Evolutionary conservation across 108 stramenopile species (phyloP), one percentile per base, ranked within the genome.

Genomic region (Pelagomonas calceolata): DNA sequence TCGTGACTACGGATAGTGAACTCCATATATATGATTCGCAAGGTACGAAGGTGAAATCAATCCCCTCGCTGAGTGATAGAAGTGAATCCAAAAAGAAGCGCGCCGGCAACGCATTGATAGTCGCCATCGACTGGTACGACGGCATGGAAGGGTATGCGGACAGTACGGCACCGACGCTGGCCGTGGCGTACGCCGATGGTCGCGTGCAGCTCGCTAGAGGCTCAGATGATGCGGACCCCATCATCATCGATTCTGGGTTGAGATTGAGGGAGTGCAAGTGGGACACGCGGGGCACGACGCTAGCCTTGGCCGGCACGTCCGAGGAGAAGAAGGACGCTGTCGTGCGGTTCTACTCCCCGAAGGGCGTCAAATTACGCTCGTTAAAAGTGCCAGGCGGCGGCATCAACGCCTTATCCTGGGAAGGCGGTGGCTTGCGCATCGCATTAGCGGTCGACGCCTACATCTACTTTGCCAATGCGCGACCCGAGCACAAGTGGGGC

Each of bases 391-490:
- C 85, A 0, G 84, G 84, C 16, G 34, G 45, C 67, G 66, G 71
- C 51, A 79, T 86, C 68, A 63, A 64, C 63, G 73, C 69, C 33
- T 32, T 86, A 34, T 66, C 80, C 33, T 85, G 85, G 85, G 85
- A 86, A 45, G 85, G 85, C 44, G 73, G 81, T n/a, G 85, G 84
- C 32, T 68, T 86, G 32, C 73, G 85, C 30, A 69, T 86, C 26
- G 84, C 85, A 30, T 64, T 86, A 18, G 85, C 85, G 4, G 85
- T 86, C 31, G 85, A 84, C 71, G 73, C 80, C 10, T 84, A 72
- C 84, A 85, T 86, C 35, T 86, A 78, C 74, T 85, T 86, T 60
- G 85, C 85, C 32, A 86, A 85, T 83, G 75, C 85, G 34, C 78
- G 84, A 0, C 82, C 80, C 30, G 79, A 78, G 70, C 84, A 87